Conservation (phyloP, 495 filamentous ascomycete species). For the Terfezia claveryi region DNA sequence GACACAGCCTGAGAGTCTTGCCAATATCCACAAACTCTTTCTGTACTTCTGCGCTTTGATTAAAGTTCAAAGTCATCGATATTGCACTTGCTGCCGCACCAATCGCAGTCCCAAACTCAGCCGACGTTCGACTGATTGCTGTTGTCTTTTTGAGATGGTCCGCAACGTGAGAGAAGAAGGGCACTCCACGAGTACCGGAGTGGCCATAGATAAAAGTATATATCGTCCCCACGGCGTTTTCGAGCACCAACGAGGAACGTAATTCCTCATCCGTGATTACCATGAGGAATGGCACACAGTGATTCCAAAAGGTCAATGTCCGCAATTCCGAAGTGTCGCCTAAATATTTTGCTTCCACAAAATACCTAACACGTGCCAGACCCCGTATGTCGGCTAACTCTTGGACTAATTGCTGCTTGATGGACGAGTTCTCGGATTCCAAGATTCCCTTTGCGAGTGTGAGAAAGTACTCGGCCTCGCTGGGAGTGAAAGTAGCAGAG, state of each 20-base stretch:
- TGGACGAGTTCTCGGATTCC: not conserved
- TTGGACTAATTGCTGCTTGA: not conserved
- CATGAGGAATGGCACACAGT: conserved; percentile 28
- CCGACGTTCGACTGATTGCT: not conserved
- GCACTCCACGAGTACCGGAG: conserved; percentile 25
- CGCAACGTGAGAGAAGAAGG: conserved; percentile 19
- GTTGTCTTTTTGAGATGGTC: not conserved
- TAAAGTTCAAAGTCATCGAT: conserved; percentile 8
- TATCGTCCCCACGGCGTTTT: conserved; percentile 32
- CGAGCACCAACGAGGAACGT: conserved; percentile 30
- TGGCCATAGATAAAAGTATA: conserved; percentile 34
- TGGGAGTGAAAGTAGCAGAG: not conserved
- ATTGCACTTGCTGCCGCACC: conserved; percentile 3
- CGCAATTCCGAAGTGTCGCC: not conserved
- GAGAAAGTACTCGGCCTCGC: not conserved
- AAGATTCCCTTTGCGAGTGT: not conserved
- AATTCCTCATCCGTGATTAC: conserved; percentile 33
- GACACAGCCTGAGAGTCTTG: not conserved
- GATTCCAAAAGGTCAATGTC: conserved; percentile 4
- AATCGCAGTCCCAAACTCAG: conserved; percentile 5
- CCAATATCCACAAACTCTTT: conserved; percentile 8
- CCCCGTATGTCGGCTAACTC: not conserved
- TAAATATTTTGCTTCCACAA: not conserved
- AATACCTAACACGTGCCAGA: not conserved
- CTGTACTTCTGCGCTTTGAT: conserved; percentile 12